Base-by-base conservation (phyloP, 768 basidiomycete species). In the Zangia roseola region DNA sequence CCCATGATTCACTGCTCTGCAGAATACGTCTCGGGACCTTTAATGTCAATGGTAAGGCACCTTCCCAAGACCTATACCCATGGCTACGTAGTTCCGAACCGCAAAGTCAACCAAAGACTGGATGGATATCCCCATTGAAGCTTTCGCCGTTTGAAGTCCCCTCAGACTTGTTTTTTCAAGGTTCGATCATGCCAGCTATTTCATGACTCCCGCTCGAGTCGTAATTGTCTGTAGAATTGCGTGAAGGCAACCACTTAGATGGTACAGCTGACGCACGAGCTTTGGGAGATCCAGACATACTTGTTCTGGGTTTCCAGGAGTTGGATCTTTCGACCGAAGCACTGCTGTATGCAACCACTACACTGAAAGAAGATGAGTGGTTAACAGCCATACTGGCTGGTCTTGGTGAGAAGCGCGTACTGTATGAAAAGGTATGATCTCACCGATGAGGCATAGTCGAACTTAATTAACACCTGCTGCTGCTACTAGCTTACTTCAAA, bases 301-400 rank as follows among this genome's bases (percentile, higher is more conserved):
- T 90, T 17, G 82, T 86, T n/a, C 62, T 91, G 3, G 86, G 81
- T 1, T 89, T 92, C 56, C 90, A 92, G 64, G 90, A 92, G 59
- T 68, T 91, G 4, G 90, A 92, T 61, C 73, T 83, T 3, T 90
- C 88, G 0, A 74, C 89, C 0, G 88, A 90, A 64, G 87, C 90
- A 9, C 69, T 91, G 47, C 60, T 94, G 0, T 91, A 91, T 50
- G 75, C 84, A 3, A 76, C 81, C 0, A 80, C 77, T 26, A 80
- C 83, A 0, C 60, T 71, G 8, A 75, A 78, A 49, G 87, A 88
- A 58, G 88, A 90, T 34, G 80, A 82, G 0, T 93, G 91, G 91
- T 61, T 64, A 31, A 54, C 71, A 6, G 86, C 88, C 2, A 69
- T 84, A 8, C 77, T 87, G 54, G 85, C 84, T 26, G 80, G 78